These are phyloP conservation scores for Penicillium ucsense DNA, from an alignment of 495 filamentous ascomycete species.

Conservation along the genomic window DNA sequence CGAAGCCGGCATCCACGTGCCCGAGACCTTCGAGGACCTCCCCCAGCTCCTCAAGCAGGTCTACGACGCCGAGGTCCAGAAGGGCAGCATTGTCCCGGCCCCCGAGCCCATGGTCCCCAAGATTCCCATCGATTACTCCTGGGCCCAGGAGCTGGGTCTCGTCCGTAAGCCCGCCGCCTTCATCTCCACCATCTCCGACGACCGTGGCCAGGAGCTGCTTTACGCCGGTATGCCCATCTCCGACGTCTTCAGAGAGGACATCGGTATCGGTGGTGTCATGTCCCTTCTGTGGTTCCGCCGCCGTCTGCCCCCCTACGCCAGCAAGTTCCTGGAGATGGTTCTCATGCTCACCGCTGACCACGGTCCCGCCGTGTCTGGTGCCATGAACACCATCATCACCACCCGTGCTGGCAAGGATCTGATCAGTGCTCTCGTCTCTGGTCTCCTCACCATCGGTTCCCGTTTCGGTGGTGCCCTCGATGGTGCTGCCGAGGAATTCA, in stretches of 20 bases:
- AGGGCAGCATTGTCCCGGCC: constrained; percentile 74
- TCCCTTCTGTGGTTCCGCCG: constrained; percentile 99
- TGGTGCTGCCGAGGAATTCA: constrained; percentile 96
- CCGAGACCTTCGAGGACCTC: constrained; percentile 94
- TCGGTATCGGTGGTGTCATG: constrained; percentile 99
- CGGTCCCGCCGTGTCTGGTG: constrained; percentile 96
- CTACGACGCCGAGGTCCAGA: constrained; percentile 74
- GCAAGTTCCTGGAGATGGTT: constrained; percentile 99
- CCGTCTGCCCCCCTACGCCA: constrained; percentile 88
- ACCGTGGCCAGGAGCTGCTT: constrained; percentile 97
- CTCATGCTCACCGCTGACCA: constrained; percentile 99
- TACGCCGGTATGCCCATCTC: constrained; percentile 99
- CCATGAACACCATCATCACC: constrained; percentile 99
- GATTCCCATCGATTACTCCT: constrained; percentile 99
- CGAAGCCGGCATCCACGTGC: constrained; percentile 89
- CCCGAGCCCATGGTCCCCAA: constrained; percentile 90
- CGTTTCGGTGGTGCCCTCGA: constrained; percentile 98
- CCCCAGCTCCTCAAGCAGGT: constrained; percentile 63
- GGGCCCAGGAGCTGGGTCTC: constrained; percentile 98
- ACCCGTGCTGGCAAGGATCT: constrained; percentile 98
- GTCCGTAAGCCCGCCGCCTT: constrained; percentile 99
- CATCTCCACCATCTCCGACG: constrained; percentile 98
- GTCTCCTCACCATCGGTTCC: constrained; percentile 96
- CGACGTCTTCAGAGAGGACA: constrained; percentile 97
- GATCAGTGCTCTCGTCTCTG: constrained; percentile 86